phyloP scores from a whole-genome alignment of 768 basidiomycete species.

The Serpula lacrymans region DNA sequence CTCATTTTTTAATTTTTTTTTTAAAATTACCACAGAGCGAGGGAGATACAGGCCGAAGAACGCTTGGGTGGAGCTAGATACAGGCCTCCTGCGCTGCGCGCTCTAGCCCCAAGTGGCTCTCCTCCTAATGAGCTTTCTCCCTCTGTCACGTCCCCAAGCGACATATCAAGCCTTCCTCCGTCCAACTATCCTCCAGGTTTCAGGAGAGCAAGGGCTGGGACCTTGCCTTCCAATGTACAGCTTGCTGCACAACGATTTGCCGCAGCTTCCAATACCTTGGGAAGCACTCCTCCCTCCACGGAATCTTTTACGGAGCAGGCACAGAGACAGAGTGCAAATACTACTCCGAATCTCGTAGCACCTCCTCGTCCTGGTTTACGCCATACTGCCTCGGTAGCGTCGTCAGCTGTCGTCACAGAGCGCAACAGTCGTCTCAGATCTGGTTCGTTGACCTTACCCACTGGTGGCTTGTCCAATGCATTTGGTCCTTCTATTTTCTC shows the following conservation, averaged over 20 bases:
- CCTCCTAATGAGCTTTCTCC: constrained; percentile 67
- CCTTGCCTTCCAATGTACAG: constrained; percentile 93
- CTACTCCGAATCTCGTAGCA: constrained; percentile 37
- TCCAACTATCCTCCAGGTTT: constrained; percentile 84
- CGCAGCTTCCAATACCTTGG: constrained; percentile 57
- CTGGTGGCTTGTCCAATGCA: constrained; percentile 72
- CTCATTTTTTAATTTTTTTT: constrained; percentile 16
- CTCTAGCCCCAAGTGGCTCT: constrained; percentile 63
- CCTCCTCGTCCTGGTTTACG: constrained; percentile 65
- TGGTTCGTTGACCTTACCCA: constrained; percentile 86
- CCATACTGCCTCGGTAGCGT: constrained; percentile 69
- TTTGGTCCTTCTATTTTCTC: constrained; percentile 90
- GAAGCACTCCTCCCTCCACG: constrained; percentile 46
- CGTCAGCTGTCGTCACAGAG: constrained; percentile 44
- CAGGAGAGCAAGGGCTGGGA: constrained; percentile 94
- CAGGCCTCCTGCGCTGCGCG: constrained; percentile 76
- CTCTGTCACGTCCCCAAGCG: constrained; percentile 54
- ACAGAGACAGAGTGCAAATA: constrained; percentile 36
- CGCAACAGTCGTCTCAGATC: constrained; percentile 85
- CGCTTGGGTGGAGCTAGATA: constrained; percentile 61
- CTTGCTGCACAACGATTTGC: constrained; percentile 82
- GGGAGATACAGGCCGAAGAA: constrained; percentile 83
- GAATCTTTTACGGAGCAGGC: constrained; percentile 47
- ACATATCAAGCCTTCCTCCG: constrained; percentile 57
- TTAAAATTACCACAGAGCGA: constrained; percentile 49